Conservation (phyloP, 2,329 filamentous ascomycete species). For the Alternaria angustiovoidea region DNA sequence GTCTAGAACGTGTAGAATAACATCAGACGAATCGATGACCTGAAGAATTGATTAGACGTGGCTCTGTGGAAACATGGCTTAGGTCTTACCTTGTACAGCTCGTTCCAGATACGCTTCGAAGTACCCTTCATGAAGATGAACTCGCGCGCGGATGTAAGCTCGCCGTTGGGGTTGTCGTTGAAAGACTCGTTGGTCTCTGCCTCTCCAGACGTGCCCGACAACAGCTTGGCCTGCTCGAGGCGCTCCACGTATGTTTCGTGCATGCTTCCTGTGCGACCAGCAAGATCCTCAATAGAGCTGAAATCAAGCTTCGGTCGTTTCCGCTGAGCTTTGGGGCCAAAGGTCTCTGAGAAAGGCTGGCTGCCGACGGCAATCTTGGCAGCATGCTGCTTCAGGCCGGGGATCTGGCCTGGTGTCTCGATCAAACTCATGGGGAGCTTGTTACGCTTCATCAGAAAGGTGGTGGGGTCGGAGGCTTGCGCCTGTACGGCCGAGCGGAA, state of each 20-base stretch:
- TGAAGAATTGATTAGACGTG: not conserved
- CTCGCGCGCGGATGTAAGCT: slow-evolving; percentile 57
- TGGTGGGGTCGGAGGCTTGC: slow-evolving; percentile 88
- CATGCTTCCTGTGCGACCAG: slow-evolving; percentile 78
- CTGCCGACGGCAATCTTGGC: slow-evolving; percentile 94
- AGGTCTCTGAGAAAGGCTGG: slow-evolving; percentile 84
- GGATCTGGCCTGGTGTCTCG: slow-evolving; percentile 73
- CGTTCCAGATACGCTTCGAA: slow-evolving; percentile 84
- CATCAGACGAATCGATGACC: slow-evolving; percentile 87
- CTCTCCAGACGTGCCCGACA: slow-evolving; percentile 73
- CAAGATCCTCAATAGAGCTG: slow-evolving; percentile 81
- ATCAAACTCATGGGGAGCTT: slow-evolving; percentile 97
- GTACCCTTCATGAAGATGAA: slow-evolving; percentile 95
- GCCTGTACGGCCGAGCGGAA: slow-evolving; percentile 94
- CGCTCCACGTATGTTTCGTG: slow-evolving; percentile 83
- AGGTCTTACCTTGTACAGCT: slow-evolving; percentile 80
- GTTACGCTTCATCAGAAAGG: slow-evolving; percentile 94
- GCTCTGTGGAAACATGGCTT: not conserved
- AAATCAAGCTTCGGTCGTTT: slow-evolving; percentile 92
- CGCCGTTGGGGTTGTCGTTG: slow-evolving; percentile 48
- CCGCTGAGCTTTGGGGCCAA: slow-evolving; percentile 90
- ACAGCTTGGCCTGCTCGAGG: slow-evolving; percentile 77
- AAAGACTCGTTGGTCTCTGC: slow-evolving; percentile 57
- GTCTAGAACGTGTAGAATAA: slow-evolving; percentile 72
- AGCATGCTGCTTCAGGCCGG: slow-evolving; percentile 89